These are phyloP conservation scores for Mycogone perniciosa DNA, from an alignment of 2,329 filamentous ascomycete genomes.

Conservation along the genomic window DNA sequence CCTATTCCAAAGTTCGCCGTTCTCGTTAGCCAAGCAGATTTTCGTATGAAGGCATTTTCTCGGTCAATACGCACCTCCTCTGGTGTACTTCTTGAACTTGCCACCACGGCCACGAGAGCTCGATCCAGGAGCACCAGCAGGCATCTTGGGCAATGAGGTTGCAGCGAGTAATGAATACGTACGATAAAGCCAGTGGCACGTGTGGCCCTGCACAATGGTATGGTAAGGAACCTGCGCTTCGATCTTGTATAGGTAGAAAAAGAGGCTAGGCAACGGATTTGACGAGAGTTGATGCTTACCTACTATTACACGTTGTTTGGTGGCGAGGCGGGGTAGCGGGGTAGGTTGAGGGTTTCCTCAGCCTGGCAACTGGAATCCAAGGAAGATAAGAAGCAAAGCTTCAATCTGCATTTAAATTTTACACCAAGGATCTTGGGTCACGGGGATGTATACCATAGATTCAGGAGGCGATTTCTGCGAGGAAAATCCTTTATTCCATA, in stretches of 20 bases:
- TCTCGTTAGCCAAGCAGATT: neutral
- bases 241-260: too few species aligned
- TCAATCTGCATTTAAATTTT: neutral
- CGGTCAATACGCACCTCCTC: conserved; percentile 62
- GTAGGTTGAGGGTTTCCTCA: conserved; percentile 19
- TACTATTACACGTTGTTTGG: conserved; percentile 10
- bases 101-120: conserved; percentile 73
- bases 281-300: neutral
- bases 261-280: too few species aligned
- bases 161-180: neutral
- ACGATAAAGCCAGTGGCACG: too few species aligned
- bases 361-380: neutral
- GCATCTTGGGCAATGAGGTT: conserved; percentile 33
- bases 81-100: conserved; percentile 89
- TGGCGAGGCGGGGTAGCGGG: conserved; percentile 33
- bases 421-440: too few species aligned
- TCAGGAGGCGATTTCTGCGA: too few species aligned
- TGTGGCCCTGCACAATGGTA: too few species aligned
- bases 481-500: too few species aligned
- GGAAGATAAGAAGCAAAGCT: neutral
- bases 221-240: too few species aligned
- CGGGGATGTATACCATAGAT: too few species aligned
- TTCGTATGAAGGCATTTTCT: neutral
- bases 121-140: conserved; percentile 38
- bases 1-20: conserved; percentile 43